A percentile compares a stretch with the other conserved stretches of the same genome.
Evolutionary conservation across 805 yeast genomes (phyloP).

Genomic region (Wickerhamiella sorbophila): DNA sequence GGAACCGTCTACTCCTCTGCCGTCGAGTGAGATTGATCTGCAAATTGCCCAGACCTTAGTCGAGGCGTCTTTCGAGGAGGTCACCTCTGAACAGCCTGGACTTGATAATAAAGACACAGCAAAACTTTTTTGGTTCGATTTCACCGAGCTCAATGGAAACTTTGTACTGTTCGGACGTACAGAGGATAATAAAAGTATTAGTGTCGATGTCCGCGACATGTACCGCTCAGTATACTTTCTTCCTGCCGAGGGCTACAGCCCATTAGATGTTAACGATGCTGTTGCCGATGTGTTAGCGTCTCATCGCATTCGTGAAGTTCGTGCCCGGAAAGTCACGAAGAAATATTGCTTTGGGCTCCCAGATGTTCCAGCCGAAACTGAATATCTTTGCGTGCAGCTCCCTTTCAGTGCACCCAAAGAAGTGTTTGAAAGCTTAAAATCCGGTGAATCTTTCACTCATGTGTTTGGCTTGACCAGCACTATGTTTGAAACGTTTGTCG

Average conservation of each 20-base stretch:
- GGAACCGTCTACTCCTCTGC: background rate
- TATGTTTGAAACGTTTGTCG: constrained; percentile 72
- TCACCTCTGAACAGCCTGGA: background rate
- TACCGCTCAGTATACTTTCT: constrained; percentile 61
- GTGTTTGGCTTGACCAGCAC: constrained; percentile 67
- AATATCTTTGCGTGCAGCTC: constrained; percentile 61
- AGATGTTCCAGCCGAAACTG: constrained; percentile 63
- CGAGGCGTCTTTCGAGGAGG: background rate
- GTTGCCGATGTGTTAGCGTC: constrained; percentile 50
- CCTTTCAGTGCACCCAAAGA: constrained; percentile 32
- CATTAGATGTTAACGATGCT: constrained; percentile 62
- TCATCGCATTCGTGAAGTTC: constrained; percentile 46
- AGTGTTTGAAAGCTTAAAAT: constrained; percentile 29
- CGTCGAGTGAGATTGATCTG: background rate
- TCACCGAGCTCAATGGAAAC: constrained; percentile 56
- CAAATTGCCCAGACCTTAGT: background rate
- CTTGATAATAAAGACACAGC: constrained; percentile 18
- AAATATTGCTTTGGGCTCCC: constrained; percentile 83
- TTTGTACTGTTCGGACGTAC: constrained; percentile 73
- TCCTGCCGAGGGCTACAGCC: constrained; percentile 37
- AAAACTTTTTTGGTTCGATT: constrained; percentile 83
- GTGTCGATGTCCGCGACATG: constrained; percentile 57
- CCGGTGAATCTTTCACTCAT: constrained; percentile 37
- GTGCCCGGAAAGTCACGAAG: constrained; percentile 54
- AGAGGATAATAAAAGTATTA: constrained; percentile 43